Conservation (phyloP, 164 flowering plant species). For the Stephania yunnanensis region DNA sequence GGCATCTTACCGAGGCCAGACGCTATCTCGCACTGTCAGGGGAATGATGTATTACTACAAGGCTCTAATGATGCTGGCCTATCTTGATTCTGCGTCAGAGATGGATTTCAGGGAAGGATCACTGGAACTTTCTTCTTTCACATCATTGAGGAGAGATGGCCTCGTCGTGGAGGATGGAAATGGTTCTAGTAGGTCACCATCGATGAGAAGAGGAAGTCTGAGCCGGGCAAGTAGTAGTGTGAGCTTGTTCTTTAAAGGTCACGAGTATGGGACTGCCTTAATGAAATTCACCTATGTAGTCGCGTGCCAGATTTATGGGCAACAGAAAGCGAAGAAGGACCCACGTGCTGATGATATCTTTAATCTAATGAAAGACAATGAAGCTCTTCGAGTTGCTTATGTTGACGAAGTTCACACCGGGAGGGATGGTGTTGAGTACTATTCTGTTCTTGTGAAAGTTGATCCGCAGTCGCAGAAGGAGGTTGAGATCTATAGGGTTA, state of each 20-base stretch:
- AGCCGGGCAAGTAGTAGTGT: constrained; percentile 46
- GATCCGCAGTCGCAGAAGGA: constrained; percentile 64
- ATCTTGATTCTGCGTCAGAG: constrained; percentile 90
- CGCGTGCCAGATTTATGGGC: constrained; percentile 83
- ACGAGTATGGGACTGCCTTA: constrained; percentile 63
- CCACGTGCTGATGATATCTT: constrained; percentile 75
- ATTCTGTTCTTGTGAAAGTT: constrained; percentile 87
- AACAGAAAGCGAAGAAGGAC: constrained; percentile 63
- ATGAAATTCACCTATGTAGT: constrained; percentile 92
- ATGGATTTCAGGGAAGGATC: constrained; percentile 69
- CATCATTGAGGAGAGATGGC: constrained; percentile 29
- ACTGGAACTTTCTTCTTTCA: constrained; percentile 40
- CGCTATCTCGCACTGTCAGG: constrained; percentile 86
- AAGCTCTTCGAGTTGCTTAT: constrained; percentile 93
- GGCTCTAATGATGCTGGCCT: constrained; percentile 83
- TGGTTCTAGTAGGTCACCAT: constrained; percentile 18
- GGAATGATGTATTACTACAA: constrained; percentile 98
- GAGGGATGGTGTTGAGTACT: constrained; percentile 61
- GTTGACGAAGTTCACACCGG: constrained; percentile 68
- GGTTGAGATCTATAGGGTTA: constrained; percentile 81
- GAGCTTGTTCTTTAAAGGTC: constrained; percentile 58
- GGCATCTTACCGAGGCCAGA: constrained; percentile 97
- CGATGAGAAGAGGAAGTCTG: constrained; percentile 29
- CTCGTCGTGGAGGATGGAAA: constrained; percentile 25
- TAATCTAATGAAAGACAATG: constrained; percentile 69